Conservation (phyloP, 108 stramenopile species). For the Conticribra weissflogii region DNA sequence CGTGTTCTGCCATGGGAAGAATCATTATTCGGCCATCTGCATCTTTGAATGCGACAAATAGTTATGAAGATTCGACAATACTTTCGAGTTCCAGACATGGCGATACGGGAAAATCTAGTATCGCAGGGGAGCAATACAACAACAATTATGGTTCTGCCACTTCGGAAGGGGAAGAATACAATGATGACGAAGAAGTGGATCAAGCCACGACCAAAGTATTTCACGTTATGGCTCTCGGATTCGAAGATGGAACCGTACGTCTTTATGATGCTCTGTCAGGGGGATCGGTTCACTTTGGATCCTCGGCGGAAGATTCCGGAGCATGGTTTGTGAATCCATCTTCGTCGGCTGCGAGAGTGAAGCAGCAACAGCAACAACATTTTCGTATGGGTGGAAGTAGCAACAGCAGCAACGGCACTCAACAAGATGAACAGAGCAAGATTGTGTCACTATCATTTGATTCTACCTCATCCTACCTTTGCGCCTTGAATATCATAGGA, state of each 20-base stretch:
- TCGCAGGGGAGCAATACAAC: neutral
- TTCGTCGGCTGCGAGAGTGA: no score
- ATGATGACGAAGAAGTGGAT: slow-evolving; percentile 18
- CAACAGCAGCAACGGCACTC: neutral
- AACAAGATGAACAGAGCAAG: neutral
- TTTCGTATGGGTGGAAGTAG: neutral
- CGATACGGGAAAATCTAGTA: neutral
- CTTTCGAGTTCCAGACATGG: slow-evolving; percentile 25
- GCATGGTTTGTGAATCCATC: slow-evolving; percentile 24
- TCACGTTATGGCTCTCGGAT: slow-evolving; percentile 18
- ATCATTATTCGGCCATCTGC: slow-evolving; percentile 21
- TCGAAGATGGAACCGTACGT: slow-evolving; percentile 20
- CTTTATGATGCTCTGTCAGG: slow-evolving; percentile 18
- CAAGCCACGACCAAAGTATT: slow-evolving; percentile 1
- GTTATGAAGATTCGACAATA: slow-evolving; percentile 11
- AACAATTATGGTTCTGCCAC: neutral
- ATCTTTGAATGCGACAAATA: neutral
- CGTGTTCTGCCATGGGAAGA: slow-evolving; percentile 32
- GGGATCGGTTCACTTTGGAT: slow-evolving; percentile 22
- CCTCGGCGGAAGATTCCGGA: slow-evolving; percentile 12
- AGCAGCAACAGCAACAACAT: no score
- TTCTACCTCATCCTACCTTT: slow-evolving; percentile 33
- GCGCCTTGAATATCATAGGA: slow-evolving; percentile 37
- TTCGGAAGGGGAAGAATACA: slow-evolving; percentile 17
- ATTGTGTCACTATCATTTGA: slow-evolving; percentile 48